Evolutionary conservation across 306 rosid species (phyloP).

Genomic region (Vigna hirtella): DNA sequence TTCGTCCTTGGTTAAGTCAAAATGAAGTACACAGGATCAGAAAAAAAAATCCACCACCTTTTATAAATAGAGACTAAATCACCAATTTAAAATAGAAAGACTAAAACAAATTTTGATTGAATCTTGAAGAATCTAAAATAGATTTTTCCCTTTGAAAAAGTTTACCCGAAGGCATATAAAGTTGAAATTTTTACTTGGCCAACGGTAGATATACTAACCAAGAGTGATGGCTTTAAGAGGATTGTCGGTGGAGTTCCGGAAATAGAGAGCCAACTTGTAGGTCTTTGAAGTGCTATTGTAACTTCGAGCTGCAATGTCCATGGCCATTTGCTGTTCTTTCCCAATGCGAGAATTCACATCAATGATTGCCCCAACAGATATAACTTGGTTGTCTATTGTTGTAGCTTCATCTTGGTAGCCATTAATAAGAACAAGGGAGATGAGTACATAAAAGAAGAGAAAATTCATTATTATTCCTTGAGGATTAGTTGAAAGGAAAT

Average conservation of each 20-base stretch:
- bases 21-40: neutral
- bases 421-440: conserved; percentile 15
- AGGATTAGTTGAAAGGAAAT: conserved; percentile 34
- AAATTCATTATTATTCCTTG: conserved; percentile 26
- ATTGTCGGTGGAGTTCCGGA: conserved; percentile 32
- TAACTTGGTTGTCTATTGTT: conserved; percentile 24
- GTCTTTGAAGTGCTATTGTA: conserved; percentile 48
- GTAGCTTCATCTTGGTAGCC: conserved; percentile 12
- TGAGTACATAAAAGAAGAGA: conserved; percentile 35
- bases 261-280: conserved; percentile 48
- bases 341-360: conserved; percentile 55
- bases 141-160: neutral
- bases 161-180: neutral
- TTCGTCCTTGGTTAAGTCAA: neutral
- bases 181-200: neutral
- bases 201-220: conserved; percentile 47
- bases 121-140: neutral
- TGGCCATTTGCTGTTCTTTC: conserved; percentile 58
- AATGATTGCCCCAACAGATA: conserved; percentile 48
- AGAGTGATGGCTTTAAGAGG: conserved; percentile 32
- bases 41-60: neutral
- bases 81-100: neutral
- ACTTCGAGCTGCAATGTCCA: conserved; percentile 51
- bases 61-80: neutral
- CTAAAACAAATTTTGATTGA: neutral